A percentile compares a stretch with the other conserved stretches of the same genome.
Evolutionary conservation across 371 early-diverging fungal genomes (phyloP).

Genomic region (Apophysomyces ossiformis): DNA sequence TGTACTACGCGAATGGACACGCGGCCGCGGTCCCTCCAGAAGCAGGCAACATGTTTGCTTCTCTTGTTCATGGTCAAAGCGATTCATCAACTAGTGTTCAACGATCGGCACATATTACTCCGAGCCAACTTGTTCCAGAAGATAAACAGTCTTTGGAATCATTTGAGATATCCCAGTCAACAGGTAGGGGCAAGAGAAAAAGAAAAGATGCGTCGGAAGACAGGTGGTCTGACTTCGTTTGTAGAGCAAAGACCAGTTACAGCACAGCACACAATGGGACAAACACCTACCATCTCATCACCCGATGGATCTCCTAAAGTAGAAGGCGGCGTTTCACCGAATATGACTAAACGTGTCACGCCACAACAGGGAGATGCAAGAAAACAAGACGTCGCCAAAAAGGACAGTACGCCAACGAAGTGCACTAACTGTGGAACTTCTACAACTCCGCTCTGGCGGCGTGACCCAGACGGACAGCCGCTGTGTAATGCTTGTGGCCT

Average conservation of each 20-base stretch:
- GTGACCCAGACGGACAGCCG: conserved; percentile 72
- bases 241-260: background rate
- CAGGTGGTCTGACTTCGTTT: background rate
- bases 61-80: conserved; percentile 13
- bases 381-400: conserved; percentile 33
- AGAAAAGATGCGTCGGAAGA: background rate
- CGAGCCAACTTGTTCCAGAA: conserved; percentile 33
- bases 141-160: conserved; percentile 14
- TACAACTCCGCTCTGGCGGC: conserved; percentile 95
- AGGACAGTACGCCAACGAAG: conserved; percentile 34
- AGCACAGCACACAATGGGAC: background rate
- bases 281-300: background rate
- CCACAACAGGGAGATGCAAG: conserved; percentile 10
- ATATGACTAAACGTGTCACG: conserved; percentile 17
- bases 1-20: conserved; percentile 21
- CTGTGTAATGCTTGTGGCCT: conserved; percentile 68
- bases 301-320: conserved; percentile 4
- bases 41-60: conserved; percentile 14
- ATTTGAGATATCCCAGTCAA: conserved; percentile 10
- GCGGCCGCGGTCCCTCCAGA: background rate
- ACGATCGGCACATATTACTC: conserved; percentile 35
- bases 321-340: conserved; percentile 9
- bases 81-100: background rate
- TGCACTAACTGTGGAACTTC: conserved; percentile 92
- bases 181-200: background rate